phyloP scores from a whole-genome alignment of 2,329 filamentous ascomycete species.

The Neopestalotiopsis rosae region DNA sequence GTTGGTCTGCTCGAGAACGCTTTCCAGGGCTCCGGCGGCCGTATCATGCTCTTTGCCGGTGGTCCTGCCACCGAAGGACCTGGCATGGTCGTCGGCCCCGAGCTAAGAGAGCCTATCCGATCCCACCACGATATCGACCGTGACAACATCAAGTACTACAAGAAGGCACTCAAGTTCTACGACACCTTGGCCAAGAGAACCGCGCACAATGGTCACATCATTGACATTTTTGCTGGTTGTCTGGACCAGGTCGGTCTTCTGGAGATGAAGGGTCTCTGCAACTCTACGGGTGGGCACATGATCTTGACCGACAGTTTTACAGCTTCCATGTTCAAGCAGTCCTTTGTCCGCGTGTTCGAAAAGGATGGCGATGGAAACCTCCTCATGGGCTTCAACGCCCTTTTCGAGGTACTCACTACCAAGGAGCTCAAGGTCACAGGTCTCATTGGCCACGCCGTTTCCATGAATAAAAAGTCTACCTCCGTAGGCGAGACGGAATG shows the following conservation, averaged over 20 bases:
- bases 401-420: constrained; percentile 92
- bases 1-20: constrained; percentile 91
- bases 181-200: constrained; percentile 92
- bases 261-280: constrained; percentile 97
- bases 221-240: constrained; percentile 97
- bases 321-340: constrained; percentile 99
- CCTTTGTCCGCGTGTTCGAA: constrained; percentile 95
- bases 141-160: constrained; percentile 99
- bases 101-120: constrained; percentile 93
- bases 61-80: constrained; percentile 95
- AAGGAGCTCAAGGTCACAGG: constrained; percentile 99
- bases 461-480: constrained; percentile 96
- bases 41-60: constrained; percentile 97
- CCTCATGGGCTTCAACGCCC: constrained; percentile 97
- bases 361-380: constrained; percentile 95
- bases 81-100: constrained; percentile 94
- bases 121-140: constrained; percentile 99
- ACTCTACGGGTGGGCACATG: constrained; percentile 97
- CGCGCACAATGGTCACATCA: constrained; percentile 94
- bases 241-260: constrained; percentile 95
- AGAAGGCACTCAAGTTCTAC: constrained; percentile 96
- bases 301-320: constrained; percentile 98
- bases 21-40: constrained; percentile 92
- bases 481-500: constrained; percentile 98
- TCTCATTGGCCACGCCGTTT: constrained; percentile 94